Percentiles rank a stretch among this genome's conserved stretches.
Evolutionary conservation across 2,329 filamentous ascomycete genomes (phyloP).

Genomic region (Aureobasidium sp.): DNA sequence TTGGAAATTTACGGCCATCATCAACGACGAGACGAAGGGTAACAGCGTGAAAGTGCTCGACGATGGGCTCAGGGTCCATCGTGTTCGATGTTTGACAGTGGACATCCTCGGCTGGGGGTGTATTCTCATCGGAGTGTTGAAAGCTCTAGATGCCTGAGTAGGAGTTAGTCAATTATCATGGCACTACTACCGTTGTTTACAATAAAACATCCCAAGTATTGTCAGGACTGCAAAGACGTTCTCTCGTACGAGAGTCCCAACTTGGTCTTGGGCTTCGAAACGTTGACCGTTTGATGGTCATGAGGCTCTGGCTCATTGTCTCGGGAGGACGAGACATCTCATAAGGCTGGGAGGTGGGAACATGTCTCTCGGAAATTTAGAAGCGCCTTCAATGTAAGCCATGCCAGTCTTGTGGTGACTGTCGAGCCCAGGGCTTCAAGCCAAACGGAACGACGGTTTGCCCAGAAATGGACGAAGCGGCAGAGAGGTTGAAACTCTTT

Average conservation of each 20-base stretch:
- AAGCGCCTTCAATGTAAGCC: background rate
- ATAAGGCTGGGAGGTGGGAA: background rate
- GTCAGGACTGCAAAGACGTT: background rate
- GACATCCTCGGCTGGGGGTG: background rate
- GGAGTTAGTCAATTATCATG: background rate
- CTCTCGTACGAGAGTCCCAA: background rate
- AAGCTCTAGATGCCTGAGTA: background rate
- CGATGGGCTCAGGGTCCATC: slow-evolving; percentile 2
- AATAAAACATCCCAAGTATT: background rate
- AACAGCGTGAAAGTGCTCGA: background rate
- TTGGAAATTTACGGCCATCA: background rate
- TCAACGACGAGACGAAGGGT: background rate
- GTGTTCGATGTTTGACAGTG: background rate
- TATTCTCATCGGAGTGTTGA: background rate
- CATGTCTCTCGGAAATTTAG: background rate
- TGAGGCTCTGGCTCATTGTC: background rate
- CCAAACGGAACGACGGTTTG: background rate
- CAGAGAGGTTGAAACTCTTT: background rate
- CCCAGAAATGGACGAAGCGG: background rate
- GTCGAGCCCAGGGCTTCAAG: background rate
- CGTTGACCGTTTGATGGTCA: background rate
- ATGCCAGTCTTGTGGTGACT: background rate
- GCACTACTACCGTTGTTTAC: background rate
- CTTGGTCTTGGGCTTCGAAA: background rate
- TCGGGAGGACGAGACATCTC: background rate